Percentiles rank a stretch among this genome's conserved stretches.
These are phyloP conservation scores for Trichosanthes cucumerina DNA, from an alignment of 306 rosid species.

Conservation along the genomic window DNA sequence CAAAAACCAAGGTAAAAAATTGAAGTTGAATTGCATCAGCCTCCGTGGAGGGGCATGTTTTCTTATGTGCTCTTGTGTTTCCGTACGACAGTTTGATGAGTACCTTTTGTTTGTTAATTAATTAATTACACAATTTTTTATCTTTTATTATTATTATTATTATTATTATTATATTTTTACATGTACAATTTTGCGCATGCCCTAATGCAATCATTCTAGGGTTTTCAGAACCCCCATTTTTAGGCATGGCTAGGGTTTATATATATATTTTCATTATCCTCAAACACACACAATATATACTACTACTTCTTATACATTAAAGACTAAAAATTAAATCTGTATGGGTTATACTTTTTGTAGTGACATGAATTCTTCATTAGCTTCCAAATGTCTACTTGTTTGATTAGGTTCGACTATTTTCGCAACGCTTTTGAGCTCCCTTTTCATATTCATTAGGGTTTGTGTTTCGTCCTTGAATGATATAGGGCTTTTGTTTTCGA, in stretches of 20 bases:
- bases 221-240: neutral
- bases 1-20: neutral
- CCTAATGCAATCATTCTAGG: constrained; percentile 10
- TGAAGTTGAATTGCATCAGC: neutral
- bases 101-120: neutral
- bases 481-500: too few relatives aligned
- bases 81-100: neutral
- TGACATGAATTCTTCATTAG: neutral
- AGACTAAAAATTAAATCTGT: neutral
- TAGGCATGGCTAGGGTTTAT: constrained; percentile 8
- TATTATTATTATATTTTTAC: neutral
- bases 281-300: neutral
- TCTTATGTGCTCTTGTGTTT: neutral
- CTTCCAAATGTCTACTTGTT: neutral
- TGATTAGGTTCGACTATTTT: neutral
- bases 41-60: neutral
- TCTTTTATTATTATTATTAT: neutral
- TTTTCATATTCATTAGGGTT: neutral
- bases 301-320: neutral
- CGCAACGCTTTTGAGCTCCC: neutral
- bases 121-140: neutral
- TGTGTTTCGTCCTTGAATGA: neutral
- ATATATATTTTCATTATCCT: neutral
- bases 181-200: constrained; percentile 2
- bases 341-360: neutral